These are phyloP conservation scores for Abelmoschus esculentus DNA, from an alignment of 345 rosid genomes.

Conservation along the genomic window DNA sequence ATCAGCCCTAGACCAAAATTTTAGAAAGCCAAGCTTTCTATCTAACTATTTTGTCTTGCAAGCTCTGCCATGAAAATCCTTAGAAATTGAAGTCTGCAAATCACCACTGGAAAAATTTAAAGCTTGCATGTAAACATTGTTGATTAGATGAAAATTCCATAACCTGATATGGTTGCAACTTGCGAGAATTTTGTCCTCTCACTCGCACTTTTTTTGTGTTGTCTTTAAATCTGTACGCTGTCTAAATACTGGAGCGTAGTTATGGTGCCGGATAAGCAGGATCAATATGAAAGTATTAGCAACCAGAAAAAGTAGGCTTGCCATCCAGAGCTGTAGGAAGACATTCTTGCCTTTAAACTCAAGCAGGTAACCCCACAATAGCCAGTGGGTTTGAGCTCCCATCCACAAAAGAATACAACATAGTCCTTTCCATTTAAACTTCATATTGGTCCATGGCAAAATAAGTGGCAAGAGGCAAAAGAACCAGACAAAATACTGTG, in stretches of 20 bases:
- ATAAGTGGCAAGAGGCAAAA: conserved; percentile 77
- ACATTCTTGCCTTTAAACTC: conserved; percentile 22
- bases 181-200: conserved; percentile 4
- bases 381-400: conserved; percentile 84
- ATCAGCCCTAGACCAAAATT: neutral
- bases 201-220: conserved; percentile 25
- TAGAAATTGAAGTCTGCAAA: neutral
- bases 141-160: neutral
- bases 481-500: conserved; percentile 87
- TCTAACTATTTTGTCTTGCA: neutral
- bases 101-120: neutral
- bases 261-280: conserved; percentile 24
- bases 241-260: conserved; percentile 40
- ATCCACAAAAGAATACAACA: conserved; percentile 58
- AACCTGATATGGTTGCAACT: neutral
- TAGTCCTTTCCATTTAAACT: conserved; percentile 4
- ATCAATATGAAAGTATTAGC: conserved; percentile 55
- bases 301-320: conserved; percentile 61
- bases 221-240: conserved; percentile 18
- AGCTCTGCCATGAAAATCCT: neutral
- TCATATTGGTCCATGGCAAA: conserved; percentile 84
- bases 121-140: neutral
- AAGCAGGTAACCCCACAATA: conserved; percentile 26
- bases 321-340: conserved; percentile 72
- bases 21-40: neutral